These are phyloP conservation scores for Angophora floribunda DNA, from an alignment of 345 rosid species.

Conservation along the genomic window DNA sequence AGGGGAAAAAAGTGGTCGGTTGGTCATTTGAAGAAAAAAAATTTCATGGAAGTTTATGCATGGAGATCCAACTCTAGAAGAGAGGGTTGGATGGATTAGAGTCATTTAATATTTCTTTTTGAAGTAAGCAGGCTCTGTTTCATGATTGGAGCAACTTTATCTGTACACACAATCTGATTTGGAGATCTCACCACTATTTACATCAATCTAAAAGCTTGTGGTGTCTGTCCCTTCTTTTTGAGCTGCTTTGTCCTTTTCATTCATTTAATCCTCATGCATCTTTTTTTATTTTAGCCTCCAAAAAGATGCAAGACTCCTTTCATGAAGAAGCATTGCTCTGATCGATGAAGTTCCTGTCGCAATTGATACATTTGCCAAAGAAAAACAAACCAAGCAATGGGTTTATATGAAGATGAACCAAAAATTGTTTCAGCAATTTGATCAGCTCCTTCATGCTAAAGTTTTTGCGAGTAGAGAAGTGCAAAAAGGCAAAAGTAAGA, in stretches of 20 bases:
- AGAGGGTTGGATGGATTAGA: background rate
- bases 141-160: conserved; percentile 5
- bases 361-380: background rate
- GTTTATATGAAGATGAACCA: background rate
- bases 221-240: conserved; percentile 17
- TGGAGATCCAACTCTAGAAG: background rate
- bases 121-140: conserved; percentile 1
- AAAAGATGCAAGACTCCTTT: background rate
- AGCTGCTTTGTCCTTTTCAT: conserved; percentile 37
- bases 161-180: conserved; percentile 7
- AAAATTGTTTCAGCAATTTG: background rate
- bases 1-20: background rate
- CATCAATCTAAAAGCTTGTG: conserved; percentile 8
- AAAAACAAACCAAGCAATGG: background rate
- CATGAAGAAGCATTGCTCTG: background rate
- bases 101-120: background rate
- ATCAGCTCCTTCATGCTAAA: background rate
- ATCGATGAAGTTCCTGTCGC: background rate
- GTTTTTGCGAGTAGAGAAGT: background rate
- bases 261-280: background rate
- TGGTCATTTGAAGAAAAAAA: background rate
- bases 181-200: conserved; percentile 21
- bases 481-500: background rate
- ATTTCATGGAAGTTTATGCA: background rate
- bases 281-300: background rate